Evolutionary conservation across 805 yeast species (phyloP), one percentile per base, ranked within the genome.

Genomic region (Ogataea allantospora): DNA sequence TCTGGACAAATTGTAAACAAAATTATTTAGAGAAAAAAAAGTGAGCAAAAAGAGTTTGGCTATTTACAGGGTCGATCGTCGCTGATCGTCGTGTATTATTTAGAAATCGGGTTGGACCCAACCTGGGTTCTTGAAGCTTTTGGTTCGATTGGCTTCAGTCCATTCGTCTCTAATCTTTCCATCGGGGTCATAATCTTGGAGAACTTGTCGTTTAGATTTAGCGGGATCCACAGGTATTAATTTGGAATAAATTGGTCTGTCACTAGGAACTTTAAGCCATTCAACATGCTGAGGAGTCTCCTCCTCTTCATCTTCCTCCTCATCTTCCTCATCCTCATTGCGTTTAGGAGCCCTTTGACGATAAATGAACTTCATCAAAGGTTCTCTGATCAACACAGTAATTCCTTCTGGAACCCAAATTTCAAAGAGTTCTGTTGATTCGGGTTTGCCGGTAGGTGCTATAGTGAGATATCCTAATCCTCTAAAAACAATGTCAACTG

Each of bases 391-490:
- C 22, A 76, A 64, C 0, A 78, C 72, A 2, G 69, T 68, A 5
- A 80, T 57, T 1, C 80, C 83, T 19, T 60, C 54, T 0, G 87
- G 87, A 3, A 78, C 69, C 68, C 71, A 74, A 1, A 75, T 57
- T 54, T 74, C 76, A 42, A 66, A 68, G 4, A 69, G 40, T 0
- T 66, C 68, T 8, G 45, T 51, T 9, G 36, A 30, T 10, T 27
- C 18, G 3, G 46, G 44, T 7, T 34, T 32, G 25, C 87, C 83
- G 0, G 85, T 79, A 2, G 88, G 81, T 5, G 68, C 70, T 11
- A 84, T 55, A 24, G 77, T 72, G 2, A 83, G 44, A 48, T 71
- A 79, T 0, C 93, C 93, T n/a, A 79, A 54, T 43, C 78, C 78
- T 35, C 75, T 76, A 7, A 84, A 48, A 2, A 84, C 82, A 18